Percentiles rank a stretch among this genome's conserved stretches.
These are phyloP conservation scores for Parastagonospora nodorum DNA, from an alignment of 2,329 filamentous ascomycete species.

Conservation along the genomic window DNA sequence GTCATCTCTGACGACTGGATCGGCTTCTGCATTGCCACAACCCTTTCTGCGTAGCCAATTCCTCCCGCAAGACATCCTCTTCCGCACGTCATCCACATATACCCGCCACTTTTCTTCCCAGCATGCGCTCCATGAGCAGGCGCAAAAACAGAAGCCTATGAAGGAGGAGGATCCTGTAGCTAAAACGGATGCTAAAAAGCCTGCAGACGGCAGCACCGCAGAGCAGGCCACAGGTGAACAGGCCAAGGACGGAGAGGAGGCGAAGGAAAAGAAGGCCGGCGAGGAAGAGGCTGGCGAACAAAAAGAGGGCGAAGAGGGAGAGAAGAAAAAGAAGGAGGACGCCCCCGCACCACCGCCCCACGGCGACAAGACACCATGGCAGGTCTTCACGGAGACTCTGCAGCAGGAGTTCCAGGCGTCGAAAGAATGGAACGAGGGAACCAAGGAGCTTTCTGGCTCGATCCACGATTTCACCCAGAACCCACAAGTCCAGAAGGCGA, in stretches of 20 bases:
- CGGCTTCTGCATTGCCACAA: constrained; percentile 14
- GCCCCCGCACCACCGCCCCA: constrained; percentile 89
- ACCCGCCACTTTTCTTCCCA: constrained; percentile 53
- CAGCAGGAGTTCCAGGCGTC: constrained; percentile 92
- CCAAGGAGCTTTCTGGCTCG: constrained; percentile 87
- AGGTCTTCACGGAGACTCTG: constrained; percentile 98
- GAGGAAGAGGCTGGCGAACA: constrained; percentile 56
- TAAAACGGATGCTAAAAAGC: constrained; percentile 45
- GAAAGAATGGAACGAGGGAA: constrained; percentile 99
- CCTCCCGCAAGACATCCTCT: constrained; percentile 46
- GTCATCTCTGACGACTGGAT: constrained; percentile 25
- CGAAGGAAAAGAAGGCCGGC: constrained; percentile 48
- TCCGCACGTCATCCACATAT: constrained; percentile 49
- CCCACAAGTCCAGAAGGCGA: constrained; percentile 83
- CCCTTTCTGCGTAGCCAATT: constrained; percentile 51
- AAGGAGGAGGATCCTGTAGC: constrained; percentile 37
- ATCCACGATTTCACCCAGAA: constrained; percentile 93
- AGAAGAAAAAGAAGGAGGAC: constrained; percentile 67
- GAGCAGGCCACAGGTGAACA: constrained; percentile 43
- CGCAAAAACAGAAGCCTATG: constrained; percentile 42
- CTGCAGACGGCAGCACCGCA: constrained; percentile 42
- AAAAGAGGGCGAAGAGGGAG: constrained; percentile 47
- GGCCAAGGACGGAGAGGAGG: constrained; percentile 51
- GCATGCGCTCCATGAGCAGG: constrained; percentile 38
- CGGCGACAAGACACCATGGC: constrained; percentile 97